phyloP scores from a whole-genome alignment of 2,329 filamentous ascomycete species.

The Coniochaeta sp. region DNA sequence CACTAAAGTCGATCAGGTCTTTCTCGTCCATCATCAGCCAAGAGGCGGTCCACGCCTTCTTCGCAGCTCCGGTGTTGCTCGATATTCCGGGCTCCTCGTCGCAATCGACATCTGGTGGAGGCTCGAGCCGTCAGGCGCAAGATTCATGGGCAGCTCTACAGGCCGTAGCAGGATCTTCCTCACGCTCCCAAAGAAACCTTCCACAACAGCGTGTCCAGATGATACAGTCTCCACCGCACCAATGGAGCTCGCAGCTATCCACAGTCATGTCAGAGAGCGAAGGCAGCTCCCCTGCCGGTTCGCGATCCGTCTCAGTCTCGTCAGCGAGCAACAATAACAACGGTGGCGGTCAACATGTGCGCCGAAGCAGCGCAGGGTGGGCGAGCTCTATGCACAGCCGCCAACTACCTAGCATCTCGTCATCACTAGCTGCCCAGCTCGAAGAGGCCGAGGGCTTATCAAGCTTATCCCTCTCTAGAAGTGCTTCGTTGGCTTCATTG shows the following conservation, averaged over 20 bases:
- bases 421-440: constrained; percentile 38
- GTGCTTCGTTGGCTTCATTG: constrained; percentile 39
- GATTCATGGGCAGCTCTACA: constrained; percentile 16
- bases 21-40: constrained; percentile 46
- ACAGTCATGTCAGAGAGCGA: constrained; percentile 58
- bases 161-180: constrained; percentile 19
- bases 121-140: constrained; percentile 6
- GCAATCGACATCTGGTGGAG: constrained; percentile 8
- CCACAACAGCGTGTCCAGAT: constrained; percentile 28
- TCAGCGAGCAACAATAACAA: background rate
- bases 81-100: constrained; percentile 24
- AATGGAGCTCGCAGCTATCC: constrained; percentile 58
- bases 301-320: constrained; percentile 34
- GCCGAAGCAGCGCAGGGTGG: constrained; percentile 39
- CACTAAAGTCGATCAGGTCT: constrained; percentile 41
- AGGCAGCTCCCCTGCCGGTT: constrained; percentile 38
- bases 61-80: constrained; percentile 30
- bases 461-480: constrained; percentile 21
- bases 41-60: constrained; percentile 32
- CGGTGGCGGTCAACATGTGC: constrained; percentile 11
- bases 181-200: constrained; percentile 17
- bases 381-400: constrained; percentile 40
- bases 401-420: constrained; percentile 50
- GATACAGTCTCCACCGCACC: constrained; percentile 42
- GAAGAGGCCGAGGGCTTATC: constrained; percentile 20